Evolutionary conservation across 441 rosid genomes (phyloP).

Genomic region (Brassica balearica): DNA sequence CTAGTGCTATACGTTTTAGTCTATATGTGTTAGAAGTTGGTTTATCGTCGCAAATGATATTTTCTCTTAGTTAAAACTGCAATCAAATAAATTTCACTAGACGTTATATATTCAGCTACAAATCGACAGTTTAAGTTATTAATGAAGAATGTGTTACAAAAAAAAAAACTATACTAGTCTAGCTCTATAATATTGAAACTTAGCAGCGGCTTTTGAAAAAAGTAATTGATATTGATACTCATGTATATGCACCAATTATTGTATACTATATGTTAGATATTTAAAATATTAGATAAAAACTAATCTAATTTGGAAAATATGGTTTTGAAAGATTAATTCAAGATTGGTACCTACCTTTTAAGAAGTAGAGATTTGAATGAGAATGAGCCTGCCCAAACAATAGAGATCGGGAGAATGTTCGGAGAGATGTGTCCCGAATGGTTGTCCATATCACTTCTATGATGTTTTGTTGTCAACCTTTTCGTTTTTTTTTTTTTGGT

Average conservation of each 20-base stretch:
- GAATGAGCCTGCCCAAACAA: conserved; percentile 16
- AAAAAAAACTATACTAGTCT: background rate
- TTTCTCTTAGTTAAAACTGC: conserved; percentile 1
- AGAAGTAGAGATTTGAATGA: conserved; percentile 15
- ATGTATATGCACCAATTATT: background rate
- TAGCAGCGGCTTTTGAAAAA: background rate
- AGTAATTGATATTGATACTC: background rate
- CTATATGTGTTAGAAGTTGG: conserved; percentile 3
- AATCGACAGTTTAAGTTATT: background rate
- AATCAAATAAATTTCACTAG: background rate
- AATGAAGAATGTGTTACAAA: too few species aligned
- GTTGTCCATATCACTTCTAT: conserved; percentile 31
- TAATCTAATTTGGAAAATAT: background rate
- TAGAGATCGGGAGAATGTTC: conserved; percentile 4
- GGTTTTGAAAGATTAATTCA: conserved; percentile 1
- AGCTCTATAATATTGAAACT: background rate
- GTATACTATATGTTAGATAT: background rate
- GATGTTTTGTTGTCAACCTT: background rate
- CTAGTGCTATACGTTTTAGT: background rate
- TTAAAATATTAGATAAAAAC: conserved; percentile 1
- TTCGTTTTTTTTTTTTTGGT: too few species aligned
- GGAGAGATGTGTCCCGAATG: conserved; percentile 18
- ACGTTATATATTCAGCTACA: background rate
- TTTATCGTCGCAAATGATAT: background rate
- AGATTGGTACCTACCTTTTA: conserved; percentile 12